Conservation (phyloP, 257 asterid species). For the Scutellaria minor region DNA sequence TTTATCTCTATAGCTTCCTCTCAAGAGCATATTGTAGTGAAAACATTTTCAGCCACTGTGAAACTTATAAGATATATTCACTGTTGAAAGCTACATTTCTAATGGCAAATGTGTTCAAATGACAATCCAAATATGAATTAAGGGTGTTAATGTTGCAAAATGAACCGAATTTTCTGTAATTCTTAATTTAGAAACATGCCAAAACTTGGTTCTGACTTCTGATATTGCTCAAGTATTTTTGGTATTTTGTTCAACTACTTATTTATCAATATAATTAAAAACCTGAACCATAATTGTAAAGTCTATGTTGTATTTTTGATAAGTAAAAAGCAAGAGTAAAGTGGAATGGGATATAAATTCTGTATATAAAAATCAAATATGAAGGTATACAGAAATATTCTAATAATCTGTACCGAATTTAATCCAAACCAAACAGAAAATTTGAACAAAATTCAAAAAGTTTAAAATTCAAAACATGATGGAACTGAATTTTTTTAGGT, state of each 20-base stretch:
- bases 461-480: background rate
- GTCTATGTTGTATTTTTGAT: background rate
- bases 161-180: conserved; percentile 1
- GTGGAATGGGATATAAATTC: background rate
- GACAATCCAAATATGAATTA: background rate
- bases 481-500: background rate
- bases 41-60: background rate
- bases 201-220: background rate
- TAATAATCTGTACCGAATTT: background rate
- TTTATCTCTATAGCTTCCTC: conserved; percentile 6
- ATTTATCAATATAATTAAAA: background rate
- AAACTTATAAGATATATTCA: background rate
- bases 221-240: background rate
- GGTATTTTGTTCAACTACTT: background rate
- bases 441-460: background rate
- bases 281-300: background rate
- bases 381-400: background rate
- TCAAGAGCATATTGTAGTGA: background rate
- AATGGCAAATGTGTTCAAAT: background rate
- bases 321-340: background rate
- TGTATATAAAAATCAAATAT: background rate
- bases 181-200: background rate
- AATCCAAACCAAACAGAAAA: background rate
- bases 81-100: background rate
- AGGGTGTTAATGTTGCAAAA: background rate